Conservation (phyloP, 495 filamentous ascomycete species). For the Lepraria neglecta region DNA sequence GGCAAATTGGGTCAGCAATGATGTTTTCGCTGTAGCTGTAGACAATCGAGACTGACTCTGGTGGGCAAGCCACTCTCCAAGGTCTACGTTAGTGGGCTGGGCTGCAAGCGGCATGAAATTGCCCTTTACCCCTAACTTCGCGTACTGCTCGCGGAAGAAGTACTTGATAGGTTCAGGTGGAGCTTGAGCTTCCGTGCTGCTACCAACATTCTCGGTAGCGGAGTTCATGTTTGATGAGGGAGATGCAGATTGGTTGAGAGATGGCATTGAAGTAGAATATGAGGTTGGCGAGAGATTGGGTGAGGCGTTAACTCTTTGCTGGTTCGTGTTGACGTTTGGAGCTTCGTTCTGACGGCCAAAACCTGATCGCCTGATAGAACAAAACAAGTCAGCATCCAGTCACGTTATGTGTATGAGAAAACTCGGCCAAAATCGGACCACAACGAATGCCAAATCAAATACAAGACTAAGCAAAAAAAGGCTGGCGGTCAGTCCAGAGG, state of each 20-base stretch:
- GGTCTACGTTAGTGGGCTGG: conserved; percentile 79
- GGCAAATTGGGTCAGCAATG: conserved; percentile 24
- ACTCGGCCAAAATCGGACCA: not conserved
- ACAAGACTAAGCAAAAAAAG: too few species aligned
- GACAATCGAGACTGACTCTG: conserved; percentile 57
- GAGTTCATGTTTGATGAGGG: conserved; percentile 49
- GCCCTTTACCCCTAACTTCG: conserved; percentile 83
- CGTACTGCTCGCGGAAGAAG: conserved; percentile 73
- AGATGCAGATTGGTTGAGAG: conserved; percentile 53
- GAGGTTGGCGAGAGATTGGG: conserved; percentile 47
- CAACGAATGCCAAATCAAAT: not conserved
- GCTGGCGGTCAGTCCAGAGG: too few species aligned
- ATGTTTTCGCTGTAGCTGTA: not conserved
- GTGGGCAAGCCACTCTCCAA: conserved; percentile 90
- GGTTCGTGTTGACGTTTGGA: conserved; percentile 42
- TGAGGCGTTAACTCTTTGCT: conserved; percentile 43
- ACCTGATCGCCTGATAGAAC: conserved; percentile 27
- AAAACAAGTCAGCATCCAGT: conserved; percentile 1
- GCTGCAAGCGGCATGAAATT: conserved; percentile 94
- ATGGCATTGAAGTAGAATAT: conserved; percentile 42
- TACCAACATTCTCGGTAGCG: conserved; percentile 43
- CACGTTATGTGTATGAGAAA: not conserved
- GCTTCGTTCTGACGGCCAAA: conserved; percentile 38
- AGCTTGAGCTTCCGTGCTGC: conserved; percentile 47
- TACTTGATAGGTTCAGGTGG: conserved; percentile 50